These are phyloP conservation scores for Drechslera avenae DNA, from an alignment of 2,329 filamentous ascomycete species.

Conservation along the genomic window DNA sequence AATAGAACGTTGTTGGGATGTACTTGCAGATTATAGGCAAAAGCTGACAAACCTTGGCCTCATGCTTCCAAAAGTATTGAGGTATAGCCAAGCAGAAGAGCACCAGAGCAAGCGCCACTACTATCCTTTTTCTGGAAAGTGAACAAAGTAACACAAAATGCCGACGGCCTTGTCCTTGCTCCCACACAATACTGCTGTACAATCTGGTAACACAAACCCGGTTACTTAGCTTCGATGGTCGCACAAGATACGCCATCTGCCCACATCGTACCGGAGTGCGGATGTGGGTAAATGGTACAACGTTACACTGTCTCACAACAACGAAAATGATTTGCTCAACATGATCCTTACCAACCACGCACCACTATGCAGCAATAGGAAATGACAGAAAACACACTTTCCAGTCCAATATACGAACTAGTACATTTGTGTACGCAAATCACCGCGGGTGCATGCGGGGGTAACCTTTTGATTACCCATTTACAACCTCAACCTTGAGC, in stretches of 20 bases:
- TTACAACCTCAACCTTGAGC: no score
- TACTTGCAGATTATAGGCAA: neutral
- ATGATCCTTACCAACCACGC: neutral
- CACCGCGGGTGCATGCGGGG: no score
- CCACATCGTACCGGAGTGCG: constrained; percentile 6
- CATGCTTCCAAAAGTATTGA: no score
- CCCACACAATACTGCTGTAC: neutral
- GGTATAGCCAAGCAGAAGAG: no score
- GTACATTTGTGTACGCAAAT: neutral
- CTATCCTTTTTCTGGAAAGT: neutral
- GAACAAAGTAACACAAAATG: neutral
- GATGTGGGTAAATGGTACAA: constrained; percentile 10
- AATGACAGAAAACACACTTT: no score
- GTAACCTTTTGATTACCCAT: no score
- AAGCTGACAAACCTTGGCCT: no score
- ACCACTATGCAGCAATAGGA: no score
- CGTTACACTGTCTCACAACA: constrained; percentile 17
- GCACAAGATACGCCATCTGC: constrained; percentile 23
- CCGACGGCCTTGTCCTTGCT: neutral
- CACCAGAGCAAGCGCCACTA: no score
- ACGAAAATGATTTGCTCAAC: constrained; percentile 5
- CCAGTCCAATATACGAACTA: neutral
- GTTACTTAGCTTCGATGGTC: neutral
- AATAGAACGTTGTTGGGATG: neutral
- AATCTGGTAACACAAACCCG: neutral